These are phyloP conservation scores for Cladobotryum protrusum DNA, from an alignment of 2,329 filamentous ascomycete genomes.

Conservation along the genomic window DNA sequence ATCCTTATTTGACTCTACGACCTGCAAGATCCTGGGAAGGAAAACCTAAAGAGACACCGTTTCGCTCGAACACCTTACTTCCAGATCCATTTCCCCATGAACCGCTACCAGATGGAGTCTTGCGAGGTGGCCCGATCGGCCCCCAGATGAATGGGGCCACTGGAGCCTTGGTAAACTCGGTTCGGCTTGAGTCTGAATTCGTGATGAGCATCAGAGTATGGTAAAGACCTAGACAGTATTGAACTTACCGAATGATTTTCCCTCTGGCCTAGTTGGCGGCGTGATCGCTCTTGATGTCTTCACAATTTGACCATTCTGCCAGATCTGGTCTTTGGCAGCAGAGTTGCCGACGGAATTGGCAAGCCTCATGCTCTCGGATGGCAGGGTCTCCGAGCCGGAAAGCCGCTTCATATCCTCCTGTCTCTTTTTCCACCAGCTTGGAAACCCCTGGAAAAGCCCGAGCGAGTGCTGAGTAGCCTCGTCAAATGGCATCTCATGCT, in stretches of 20 bases:
- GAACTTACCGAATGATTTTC: background rate
- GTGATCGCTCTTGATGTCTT: too few relatives aligned
- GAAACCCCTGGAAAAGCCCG: constrained; percentile 63
- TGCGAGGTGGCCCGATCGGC: constrained; percentile 23
- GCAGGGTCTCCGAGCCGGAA: too few relatives aligned
- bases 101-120: constrained; percentile 20
- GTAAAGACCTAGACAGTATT: background rate
- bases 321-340: too few relatives aligned
- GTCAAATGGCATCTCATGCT: constrained; percentile 81
- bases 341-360: too few relatives aligned
- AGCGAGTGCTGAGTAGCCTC: constrained; percentile 58
- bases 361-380: too few relatives aligned
- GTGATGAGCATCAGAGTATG: background rate
- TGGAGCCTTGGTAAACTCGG: background rate
- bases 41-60: background rate
- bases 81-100: background rate
- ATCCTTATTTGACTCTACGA: too few relatives aligned
- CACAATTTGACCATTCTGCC: too few relatives aligned
- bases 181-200: constrained; percentile 3
- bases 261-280: background rate
- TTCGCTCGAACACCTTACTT: background rate
- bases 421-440: constrained; percentile 53
- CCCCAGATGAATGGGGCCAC: constrained; percentile 22
- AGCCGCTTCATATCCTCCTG: constrained; percentile 37
- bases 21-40: background rate